Evolutionary conservation across 2,329 filamentous ascomycete species (phyloP).

Genomic region (Penicillium sp.): DNA sequence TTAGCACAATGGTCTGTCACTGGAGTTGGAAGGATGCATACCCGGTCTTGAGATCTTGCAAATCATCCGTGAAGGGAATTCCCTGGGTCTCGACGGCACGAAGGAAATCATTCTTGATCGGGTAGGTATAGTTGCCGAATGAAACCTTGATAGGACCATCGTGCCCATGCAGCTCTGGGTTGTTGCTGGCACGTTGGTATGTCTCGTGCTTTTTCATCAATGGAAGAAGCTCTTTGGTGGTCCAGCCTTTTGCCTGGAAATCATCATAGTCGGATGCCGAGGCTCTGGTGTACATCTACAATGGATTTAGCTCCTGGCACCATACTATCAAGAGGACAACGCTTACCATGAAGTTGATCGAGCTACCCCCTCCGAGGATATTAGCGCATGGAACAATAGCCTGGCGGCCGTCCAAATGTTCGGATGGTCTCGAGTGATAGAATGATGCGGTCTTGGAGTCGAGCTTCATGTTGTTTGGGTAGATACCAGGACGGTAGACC

Average conservation of each 20-base stretch:
- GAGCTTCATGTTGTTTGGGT: slow-evolving; percentile 76
- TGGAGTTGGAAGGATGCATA: slow-evolving; percentile 13
- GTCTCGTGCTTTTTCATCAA: slow-evolving; percentile 82
- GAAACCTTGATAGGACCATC: slow-evolving; percentile 82
- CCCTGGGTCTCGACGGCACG: slow-evolving; percentile 71
- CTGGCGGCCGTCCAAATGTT: slow-evolving; percentile 69
- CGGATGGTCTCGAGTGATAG: slow-evolving; percentile 74
- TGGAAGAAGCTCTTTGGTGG: slow-evolving; percentile 71
- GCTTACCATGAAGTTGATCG: slow-evolving; percentile 73
- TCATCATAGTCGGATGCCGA: slow-evolving; percentile 75
- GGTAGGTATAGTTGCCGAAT: slow-evolving; percentile 78
- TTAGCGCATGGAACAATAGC: slow-evolving; percentile 76
- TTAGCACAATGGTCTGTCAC: neutral
- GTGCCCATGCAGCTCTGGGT: slow-evolving; percentile 68
- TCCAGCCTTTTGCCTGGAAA: slow-evolving; percentile 79
- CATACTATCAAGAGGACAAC: neutral
- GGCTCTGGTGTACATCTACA: slow-evolving; percentile 70
- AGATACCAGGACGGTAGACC: slow-evolving; percentile 75
- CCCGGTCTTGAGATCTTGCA: slow-evolving; percentile 64
- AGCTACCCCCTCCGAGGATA: slow-evolving; percentile 70
- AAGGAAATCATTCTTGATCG: slow-evolving; percentile 79
- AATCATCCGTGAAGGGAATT: slow-evolving; percentile 73
- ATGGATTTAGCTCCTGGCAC: neutral
- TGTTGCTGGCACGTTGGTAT: slow-evolving; percentile 67
- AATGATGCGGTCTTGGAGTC: slow-evolving; percentile 81